Evolutionary conservation across 345 rosid genomes (phyloP).

Genomic region (Aquilaria yunnanensis): DNA sequence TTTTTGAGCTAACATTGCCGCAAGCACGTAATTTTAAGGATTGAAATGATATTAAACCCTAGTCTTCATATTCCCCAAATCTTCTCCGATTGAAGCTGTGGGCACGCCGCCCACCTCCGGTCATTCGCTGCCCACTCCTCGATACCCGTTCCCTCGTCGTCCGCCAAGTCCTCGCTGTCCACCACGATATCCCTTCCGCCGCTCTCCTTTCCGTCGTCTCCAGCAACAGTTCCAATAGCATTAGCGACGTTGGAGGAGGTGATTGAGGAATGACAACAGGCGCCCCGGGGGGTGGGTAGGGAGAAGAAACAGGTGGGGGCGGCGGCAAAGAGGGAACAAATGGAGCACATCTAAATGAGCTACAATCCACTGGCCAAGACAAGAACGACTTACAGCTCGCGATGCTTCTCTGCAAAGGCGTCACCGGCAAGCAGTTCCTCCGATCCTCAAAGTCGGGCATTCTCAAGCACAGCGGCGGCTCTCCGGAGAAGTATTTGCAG

Average conservation of each 20-base stretch:
- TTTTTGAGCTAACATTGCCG: too few relatives aligned
- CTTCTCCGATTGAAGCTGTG: too few relatives aligned
- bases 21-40: too few relatives aligned
- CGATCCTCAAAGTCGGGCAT: constrained; percentile 45
- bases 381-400: constrained; percentile 51
- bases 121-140: too few relatives aligned
- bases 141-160: too few relatives aligned
- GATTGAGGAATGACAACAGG: constrained; percentile 15
- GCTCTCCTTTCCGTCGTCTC: too few relatives aligned
- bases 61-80: too few relatives aligned
- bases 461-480: constrained; percentile 58
- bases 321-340: constrained; percentile 54
- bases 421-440: constrained; percentile 57
- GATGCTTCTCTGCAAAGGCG: constrained; percentile 59
- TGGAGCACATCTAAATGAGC: constrained; percentile 54
- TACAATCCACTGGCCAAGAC: constrained; percentile 66
- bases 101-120: too few relatives aligned
- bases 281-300: constrained; percentile 23
- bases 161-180: too few relatives aligned
- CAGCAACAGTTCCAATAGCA: background rate
- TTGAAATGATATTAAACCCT: too few relatives aligned
- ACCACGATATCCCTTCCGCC: too few relatives aligned
- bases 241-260: constrained; percentile 16
- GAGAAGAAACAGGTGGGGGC: constrained; percentile 45
- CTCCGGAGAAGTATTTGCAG: constrained; percentile 79